Evolutionary conservation across 2,329 filamentous ascomycete species (phyloP).

Genomic region (Meredithiella fracta): DNA sequence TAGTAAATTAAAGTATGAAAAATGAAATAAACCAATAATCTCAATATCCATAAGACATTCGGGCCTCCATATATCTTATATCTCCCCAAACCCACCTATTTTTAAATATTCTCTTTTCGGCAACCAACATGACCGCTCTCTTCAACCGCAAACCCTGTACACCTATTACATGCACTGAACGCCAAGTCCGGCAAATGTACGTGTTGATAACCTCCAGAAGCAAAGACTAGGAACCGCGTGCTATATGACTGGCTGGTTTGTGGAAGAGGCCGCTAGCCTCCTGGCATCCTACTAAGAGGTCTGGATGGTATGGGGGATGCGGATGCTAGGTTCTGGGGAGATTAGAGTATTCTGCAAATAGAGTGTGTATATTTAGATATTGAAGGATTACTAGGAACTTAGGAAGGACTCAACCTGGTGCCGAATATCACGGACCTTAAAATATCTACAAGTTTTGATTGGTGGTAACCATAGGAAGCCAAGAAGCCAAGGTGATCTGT

Average conservation of each 20-base stretch:
- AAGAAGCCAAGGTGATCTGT: neutral
- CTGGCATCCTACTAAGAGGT: too few species aligned
- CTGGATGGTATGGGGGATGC: too few species aligned
- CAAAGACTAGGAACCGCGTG: too few species aligned
- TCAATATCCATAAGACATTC: too few species aligned
- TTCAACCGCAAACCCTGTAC: neutral
- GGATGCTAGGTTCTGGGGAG: neutral
- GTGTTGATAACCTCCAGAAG: neutral
- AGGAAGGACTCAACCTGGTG: neutral
- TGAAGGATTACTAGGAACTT: neutral
- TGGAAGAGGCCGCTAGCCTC: too few species aligned
- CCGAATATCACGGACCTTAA: neutral
- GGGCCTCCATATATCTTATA: too few species aligned
- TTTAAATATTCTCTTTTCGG: neutral
- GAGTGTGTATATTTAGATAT: too few species aligned
- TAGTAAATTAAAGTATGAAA: neutral
- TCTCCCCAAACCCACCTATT: neutral
- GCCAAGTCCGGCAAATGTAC: neutral
- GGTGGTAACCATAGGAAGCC: neutral
- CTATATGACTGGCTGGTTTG: too few species aligned
- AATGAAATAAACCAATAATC: too few species aligned
- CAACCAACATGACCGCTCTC: neutral
- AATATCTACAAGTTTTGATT: neutral
- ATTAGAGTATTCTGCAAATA: too few species aligned
- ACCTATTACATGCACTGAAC: neutral